phyloP scores from a whole-genome alignment of 177 flowering plant genomes.

The Vitis hybrid region DNA sequence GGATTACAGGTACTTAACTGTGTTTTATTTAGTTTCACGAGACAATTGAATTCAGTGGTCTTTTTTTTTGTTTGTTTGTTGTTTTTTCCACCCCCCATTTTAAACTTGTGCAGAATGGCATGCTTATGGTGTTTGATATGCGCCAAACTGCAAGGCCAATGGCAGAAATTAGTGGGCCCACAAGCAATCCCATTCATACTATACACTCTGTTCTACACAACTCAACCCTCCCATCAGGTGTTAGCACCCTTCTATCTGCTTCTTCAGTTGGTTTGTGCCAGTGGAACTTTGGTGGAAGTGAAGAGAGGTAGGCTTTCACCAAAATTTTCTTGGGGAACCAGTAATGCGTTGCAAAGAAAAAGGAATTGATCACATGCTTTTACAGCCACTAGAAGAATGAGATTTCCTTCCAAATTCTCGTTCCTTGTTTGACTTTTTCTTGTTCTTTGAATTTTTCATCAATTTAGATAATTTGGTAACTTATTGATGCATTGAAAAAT shows the following conservation, averaged over 20 bases:
- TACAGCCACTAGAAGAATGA: too few relatives aligned
- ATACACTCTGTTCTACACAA: slow-evolving; percentile 50
- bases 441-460: neutral
- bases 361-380: too few relatives aligned
- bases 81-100: neutral
- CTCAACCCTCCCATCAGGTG: slow-evolving; percentile 28
- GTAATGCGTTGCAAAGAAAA: too few relatives aligned
- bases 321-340: too few relatives aligned
- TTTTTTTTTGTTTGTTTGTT: neutral
- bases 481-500: too few relatives aligned
- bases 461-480: too few relatives aligned
- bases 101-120: slow-evolving; percentile 64
- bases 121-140: slow-evolving; percentile 72
- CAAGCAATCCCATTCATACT: slow-evolving; percentile 70
- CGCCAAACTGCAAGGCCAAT: slow-evolving; percentile 69
- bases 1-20: slow-evolving; percentile 71
- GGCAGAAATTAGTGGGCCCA: slow-evolving; percentile 53
- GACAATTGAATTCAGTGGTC: neutral
- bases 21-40: slow-evolving; percentile 2
- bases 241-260: slow-evolving; percentile 55
- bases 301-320: slow-evolving; percentile 44
- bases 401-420: too few relatives aligned
- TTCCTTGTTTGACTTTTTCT: neutral
- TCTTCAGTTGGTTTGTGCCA: slow-evolving; percentile 73
- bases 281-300: slow-evolving; percentile 55